Evolutionary conservation across 768 basidiomycete genomes (phyloP).

Genomic region (Tephrocybe sp.): DNA sequence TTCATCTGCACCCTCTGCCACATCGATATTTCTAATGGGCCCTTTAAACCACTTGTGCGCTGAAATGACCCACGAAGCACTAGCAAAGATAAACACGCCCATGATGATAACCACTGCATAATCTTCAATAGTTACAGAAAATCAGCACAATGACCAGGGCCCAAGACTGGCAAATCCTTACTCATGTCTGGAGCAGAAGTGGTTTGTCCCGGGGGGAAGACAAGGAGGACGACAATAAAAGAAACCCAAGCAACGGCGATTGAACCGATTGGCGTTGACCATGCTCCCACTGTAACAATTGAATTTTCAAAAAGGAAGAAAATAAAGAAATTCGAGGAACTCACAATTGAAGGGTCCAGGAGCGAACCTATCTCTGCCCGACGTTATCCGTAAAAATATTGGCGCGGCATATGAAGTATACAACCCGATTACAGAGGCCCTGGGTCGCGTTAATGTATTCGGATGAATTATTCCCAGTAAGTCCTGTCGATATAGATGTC

Average conservation of each 20-base stretch:
- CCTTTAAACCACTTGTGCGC: slow-evolving; percentile 74
- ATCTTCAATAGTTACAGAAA: slow-evolving; percentile 37
- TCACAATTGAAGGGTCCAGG: slow-evolving; percentile 37
- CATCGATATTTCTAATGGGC: slow-evolving; percentile 53
- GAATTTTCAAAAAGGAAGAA: background rate
- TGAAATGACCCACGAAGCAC: slow-evolving; percentile 63
- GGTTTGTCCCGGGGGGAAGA: slow-evolving; percentile 36
- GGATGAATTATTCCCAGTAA: background rate
- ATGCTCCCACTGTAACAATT: background rate
- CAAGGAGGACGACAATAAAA: background rate
- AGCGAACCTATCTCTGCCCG: slow-evolving; percentile 54
- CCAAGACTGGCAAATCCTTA: slow-evolving; percentile 34
- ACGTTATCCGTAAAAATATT: slow-evolving; percentile 72
- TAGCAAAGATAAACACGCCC: slow-evolving; percentile 64
- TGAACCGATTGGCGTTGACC: background rate
- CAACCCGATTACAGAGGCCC: slow-evolving; percentile 69
- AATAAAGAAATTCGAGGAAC: background rate
- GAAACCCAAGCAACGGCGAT: background rate
- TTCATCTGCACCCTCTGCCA: no score
- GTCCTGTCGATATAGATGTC: no score
- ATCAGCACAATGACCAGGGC: background rate
- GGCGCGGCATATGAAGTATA: slow-evolving; percentile 69
- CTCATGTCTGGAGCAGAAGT: slow-evolving; percentile 53
- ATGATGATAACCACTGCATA: slow-evolving; percentile 68
- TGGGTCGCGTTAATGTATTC: slow-evolving; percentile 23